Conservation (phyloP, 2,329 filamentous ascomycete genomes). For the Stemphylium lycopersici region DNA sequence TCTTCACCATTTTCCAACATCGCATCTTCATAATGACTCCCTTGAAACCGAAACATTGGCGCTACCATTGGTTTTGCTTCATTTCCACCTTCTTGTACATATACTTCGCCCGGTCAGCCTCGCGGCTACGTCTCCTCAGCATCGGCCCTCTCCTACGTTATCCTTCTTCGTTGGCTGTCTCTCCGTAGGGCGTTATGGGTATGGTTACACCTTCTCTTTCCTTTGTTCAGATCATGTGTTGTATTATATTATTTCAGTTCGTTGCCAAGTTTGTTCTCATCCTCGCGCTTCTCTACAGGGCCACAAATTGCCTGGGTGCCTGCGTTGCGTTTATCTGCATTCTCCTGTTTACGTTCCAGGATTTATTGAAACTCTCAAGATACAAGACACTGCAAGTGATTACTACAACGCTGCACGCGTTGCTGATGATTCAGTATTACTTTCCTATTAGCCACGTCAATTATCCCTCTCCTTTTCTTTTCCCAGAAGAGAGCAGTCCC, state of each 20-base stretch:
- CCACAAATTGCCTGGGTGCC: too few species aligned
- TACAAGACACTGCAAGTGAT: too few species aligned
- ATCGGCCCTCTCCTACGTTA: background rate
- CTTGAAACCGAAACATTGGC: background rate
- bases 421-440: too few species aligned
- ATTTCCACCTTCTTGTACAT: conserved; percentile 6
- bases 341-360: too few species aligned
- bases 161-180: background rate
- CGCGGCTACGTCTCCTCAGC: conserved; percentile 1
- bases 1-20: conserved; percentile 21
- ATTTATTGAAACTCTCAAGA: too few species aligned
- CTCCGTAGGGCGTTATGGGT: background rate
- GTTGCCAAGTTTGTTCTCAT: too few species aligned
- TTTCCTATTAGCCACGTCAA: too few species aligned
- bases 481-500: too few species aligned
- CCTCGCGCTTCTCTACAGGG: too few species aligned
- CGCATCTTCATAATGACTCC: background rate
- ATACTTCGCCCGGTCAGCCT: conserved; percentile 4
- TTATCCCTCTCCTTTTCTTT: too few species aligned
- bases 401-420: too few species aligned
- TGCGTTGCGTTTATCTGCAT: too few species aligned
- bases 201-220: background rate
- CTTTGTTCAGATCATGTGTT: background rate
- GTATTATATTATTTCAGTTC: background rate
- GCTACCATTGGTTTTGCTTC: background rate